Base-by-base conservation (phyloP, 2,329 filamentous ascomycete species). In the Sarocladiaceae sp. region DNA sequence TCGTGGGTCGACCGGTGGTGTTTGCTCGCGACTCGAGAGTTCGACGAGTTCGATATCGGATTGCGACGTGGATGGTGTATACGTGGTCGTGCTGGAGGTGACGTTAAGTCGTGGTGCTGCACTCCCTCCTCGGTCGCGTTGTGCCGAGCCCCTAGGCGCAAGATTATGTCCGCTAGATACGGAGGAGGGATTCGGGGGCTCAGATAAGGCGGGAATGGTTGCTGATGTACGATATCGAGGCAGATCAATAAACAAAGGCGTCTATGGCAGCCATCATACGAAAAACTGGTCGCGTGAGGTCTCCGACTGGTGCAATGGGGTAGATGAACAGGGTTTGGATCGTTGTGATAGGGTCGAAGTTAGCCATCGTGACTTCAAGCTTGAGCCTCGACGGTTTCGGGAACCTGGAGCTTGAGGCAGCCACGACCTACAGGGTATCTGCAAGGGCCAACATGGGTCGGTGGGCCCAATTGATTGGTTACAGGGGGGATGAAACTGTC, bases 171-270 rank as follows among this genome's bases (percentile, higher is more conserved):
- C 55, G 52, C 60, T 58, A 56, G 62, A 61, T 63, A 60, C 62
- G 59, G 69, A 72, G 69, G 70, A 72, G 70, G 70, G 70, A 69
- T 62, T 60, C 55, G 60, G 62, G 56, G 54, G 54, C 55, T 39
- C 52, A 50, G 57, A 57, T 50, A 54, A 55, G 50, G 62, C 48
- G 56, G 60, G 58, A 72, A 72, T 72, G 62, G 61, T 72, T 48
- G 44, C 44, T 31, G 44, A 48, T 48, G 22, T 31, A 12, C 11
- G 11, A n/a, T 5, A n/a, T n/a, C 64, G 56, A 57, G 60, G 60
- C 55, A 46, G 40, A 49, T 44, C 22, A 33, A 40, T 44, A 12
- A 33, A 33, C 26, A 26, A 39, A 25, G 25, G 48, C 40, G 40
- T 7, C 40, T 44, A 22, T n/a, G 40, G 15, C 40, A 28, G 40